Percentiles rank a stretch among this genome's conserved stretches.
Evolutionary conservation across 2,329 filamentous ascomycete species (phyloP).

Genomic region (Claviceps sp.): DNA sequence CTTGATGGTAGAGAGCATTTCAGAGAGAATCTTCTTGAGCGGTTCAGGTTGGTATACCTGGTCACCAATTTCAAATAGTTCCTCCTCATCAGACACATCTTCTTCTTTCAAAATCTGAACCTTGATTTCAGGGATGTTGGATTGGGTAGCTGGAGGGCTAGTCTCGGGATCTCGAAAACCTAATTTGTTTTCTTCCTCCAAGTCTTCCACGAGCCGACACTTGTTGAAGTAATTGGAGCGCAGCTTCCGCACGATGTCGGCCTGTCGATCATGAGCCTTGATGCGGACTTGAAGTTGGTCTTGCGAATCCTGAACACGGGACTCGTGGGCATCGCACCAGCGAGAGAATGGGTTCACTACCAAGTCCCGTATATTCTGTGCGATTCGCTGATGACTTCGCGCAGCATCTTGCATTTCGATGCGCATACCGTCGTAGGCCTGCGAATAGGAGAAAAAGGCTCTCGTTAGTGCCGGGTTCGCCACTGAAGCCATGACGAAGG

Average conservation of each 20-base stretch:
- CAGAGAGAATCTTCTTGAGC: constrained; percentile 75
- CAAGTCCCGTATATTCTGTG: constrained; percentile 88
- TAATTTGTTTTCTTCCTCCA: constrained; percentile 97
- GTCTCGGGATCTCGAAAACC: constrained; percentile 79
- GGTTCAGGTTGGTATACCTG: constrained; percentile 74
- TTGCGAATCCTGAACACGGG: constrained; percentile 82
- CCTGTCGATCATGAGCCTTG: constrained; percentile 86
- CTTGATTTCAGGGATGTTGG: constrained; percentile 69
- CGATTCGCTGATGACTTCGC: constrained; percentile 87
- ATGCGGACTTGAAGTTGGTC: constrained; percentile 85
- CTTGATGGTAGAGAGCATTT: constrained; percentile 78
- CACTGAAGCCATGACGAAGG: not conserved
- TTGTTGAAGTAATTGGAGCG: constrained; percentile 98
- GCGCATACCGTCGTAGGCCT: constrained; percentile 91
- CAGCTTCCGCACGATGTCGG: constrained; percentile 80
- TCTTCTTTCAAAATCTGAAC: constrained; percentile 55
- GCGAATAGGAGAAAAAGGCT: constrained; percentile 3
- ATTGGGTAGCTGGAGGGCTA: constrained; percentile 47
- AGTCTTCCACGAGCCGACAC: constrained; percentile 85
- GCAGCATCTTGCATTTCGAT: constrained; percentile 85
- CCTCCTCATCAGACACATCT: constrained; percentile 53
- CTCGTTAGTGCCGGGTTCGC: constrained; percentile 8
- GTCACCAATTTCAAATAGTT: constrained; percentile 82
- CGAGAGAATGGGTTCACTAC: constrained; percentile 88
- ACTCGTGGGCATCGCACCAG: constrained; percentile 93